A percentile compares a stretch with the other conserved stretches of the same genome.
Evolutionary conservation across 345 rosid species (phyloP).

Genomic region (Noccaea caerulescens): DNA sequence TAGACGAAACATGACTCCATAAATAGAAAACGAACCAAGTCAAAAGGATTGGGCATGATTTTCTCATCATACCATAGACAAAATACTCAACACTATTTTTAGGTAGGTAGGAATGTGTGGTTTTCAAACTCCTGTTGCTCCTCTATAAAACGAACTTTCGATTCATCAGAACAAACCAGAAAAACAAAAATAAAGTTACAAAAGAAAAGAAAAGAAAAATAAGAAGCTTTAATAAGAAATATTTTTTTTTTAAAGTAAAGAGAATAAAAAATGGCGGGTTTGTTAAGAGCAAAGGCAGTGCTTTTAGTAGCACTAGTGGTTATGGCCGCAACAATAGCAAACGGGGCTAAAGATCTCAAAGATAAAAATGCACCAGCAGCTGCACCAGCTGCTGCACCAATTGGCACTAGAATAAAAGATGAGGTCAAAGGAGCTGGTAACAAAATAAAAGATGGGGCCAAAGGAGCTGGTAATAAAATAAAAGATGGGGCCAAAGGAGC

Average conservation of each 20-base stretch:
- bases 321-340: conserved; percentile 23
- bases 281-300: background rate
- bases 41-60: conserved; percentile 4
- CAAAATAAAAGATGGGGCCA: no score
- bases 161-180: conserved; percentile 11
- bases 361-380: background rate
- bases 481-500: no score
- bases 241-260: background rate
- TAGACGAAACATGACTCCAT: background rate
- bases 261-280: conserved; percentile 32
- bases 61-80: background rate
- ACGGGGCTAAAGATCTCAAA: background rate
- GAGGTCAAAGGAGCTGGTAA: background rate
- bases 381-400: background rate
- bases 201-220: background rate
- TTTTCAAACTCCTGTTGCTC: background rate
- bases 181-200: background rate
- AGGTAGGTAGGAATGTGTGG: conserved; percentile 21
- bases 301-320: conserved; percentile 24
- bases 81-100: conserved; percentile 13
- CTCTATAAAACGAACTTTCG: conserved; percentile 26
- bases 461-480: no score
- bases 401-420: background rate
- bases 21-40: conserved; percentile 31
- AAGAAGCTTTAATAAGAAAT: background rate